Percentiles rank a stretch among this genome's conserved stretches.
Conservation (phyloP, 257 asterid genomes). For the Plectranthus barbatus region DNA sequence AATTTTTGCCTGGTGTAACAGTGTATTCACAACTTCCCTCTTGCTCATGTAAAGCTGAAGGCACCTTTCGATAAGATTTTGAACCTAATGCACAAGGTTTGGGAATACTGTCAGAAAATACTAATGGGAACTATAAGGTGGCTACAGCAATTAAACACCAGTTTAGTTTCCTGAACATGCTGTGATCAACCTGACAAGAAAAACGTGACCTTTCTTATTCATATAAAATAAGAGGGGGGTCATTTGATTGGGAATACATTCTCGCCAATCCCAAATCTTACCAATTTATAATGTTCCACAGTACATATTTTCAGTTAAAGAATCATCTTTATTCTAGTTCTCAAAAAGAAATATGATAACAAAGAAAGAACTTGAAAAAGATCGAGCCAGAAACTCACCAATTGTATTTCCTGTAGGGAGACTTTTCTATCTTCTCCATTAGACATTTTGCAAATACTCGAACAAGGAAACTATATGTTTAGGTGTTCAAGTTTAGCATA, state of each 20-base stretch:
- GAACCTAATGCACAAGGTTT: conserved; percentile 46
- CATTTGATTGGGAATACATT: background rate
- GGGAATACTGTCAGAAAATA: background rate
- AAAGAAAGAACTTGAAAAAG: background rate
- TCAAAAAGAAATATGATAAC: background rate
- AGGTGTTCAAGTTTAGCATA: conserved; percentile 6
- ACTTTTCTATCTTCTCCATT: conserved; percentile 43
- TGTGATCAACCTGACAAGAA: background rate
- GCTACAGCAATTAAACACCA: background rate
- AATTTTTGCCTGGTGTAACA: conserved; percentile 59
- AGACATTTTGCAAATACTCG: conserved; percentile 37
- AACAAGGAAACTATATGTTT: conserved; percentile 3
- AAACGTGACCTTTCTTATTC: background rate
- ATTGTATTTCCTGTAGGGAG: conserved; percentile 51
- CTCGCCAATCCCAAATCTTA: background rate
- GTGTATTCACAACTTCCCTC: conserved; percentile 61
- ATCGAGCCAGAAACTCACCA: conserved; percentile 36
- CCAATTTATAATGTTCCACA: background rate
- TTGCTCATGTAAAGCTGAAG: conserved; percentile 86
- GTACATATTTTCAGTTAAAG: background rate
- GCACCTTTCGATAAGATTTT: conserved; percentile 83
- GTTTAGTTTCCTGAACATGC: background rate
- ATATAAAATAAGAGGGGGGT: background rate
- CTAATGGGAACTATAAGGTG: background rate
- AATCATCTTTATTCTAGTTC: background rate